Evolutionary conservation across 1,284 basidiomycete genomes (phyloP).

Genomic region (Microbotryomycetes sp.): DNA sequence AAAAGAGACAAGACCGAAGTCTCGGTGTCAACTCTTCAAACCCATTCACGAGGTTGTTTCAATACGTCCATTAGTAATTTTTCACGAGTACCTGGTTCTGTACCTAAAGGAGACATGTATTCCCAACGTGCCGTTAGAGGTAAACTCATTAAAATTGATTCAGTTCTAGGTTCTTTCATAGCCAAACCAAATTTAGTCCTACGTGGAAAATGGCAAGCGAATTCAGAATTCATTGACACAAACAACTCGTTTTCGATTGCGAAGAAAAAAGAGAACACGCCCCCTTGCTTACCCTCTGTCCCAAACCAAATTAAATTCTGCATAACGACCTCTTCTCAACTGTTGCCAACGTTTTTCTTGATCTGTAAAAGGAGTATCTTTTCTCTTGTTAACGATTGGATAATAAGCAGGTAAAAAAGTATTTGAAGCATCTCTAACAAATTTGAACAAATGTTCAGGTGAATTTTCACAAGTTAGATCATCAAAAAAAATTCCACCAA

Average conservation of each 20-base stretch:
- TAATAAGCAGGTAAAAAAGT: slow-evolving; percentile 83
- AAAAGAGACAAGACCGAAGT: neutral
- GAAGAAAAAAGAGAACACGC: neutral
- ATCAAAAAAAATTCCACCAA: slow-evolving; percentile 97
- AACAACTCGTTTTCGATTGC: neutral
- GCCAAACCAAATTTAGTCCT: slow-evolving; percentile 66
- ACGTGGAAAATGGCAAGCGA: slow-evolving; percentile 3
- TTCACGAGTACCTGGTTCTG: slow-evolving; percentile 62
- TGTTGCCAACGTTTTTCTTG: slow-evolving; percentile 77
- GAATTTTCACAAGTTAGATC: slow-evolving; percentile 59
- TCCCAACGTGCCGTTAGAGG: slow-evolving; percentile 91
- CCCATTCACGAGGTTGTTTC: slow-evolving; percentile 66
- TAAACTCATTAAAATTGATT: slow-evolving; percentile 87
- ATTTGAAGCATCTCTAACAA: slow-evolving; percentile 63
- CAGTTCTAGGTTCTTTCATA: slow-evolving; percentile 83
- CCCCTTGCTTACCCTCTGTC: slow-evolving; percentile 51
- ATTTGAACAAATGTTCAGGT: slow-evolving; percentile 63
- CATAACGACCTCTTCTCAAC: slow-evolving; percentile 77
- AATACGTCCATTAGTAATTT: slow-evolving; percentile 63
- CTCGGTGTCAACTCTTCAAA: slow-evolving; percentile 40
- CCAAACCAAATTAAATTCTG: slow-evolving; percentile 89
- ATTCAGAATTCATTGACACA: too few relatives aligned
- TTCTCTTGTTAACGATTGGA: slow-evolving; percentile 65
- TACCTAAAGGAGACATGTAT: slow-evolving; percentile 76
- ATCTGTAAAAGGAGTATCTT: slow-evolving; percentile 55